Evolutionary conservation across 352 stramenopile genomes (phyloP), one percentile per base, ranked within the genome.

Genomic region (Thalassiosira mediterranea): DNA sequence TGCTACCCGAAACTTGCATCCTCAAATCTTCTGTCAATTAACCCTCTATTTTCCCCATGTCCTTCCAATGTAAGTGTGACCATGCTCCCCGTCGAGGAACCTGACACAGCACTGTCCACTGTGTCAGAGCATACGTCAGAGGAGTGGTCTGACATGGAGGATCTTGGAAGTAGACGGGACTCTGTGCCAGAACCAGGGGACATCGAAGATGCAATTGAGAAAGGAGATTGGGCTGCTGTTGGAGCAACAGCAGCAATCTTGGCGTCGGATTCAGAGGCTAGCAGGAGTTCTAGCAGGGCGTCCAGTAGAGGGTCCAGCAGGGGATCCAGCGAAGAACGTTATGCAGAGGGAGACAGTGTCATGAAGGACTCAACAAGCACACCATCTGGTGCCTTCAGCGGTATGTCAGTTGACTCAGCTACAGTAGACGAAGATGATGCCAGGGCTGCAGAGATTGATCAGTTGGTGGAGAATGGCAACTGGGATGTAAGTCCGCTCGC

Each of bases 191-290:
- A 52, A 25, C 51, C 31, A 34, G 5, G 51, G 28, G 63, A 72
- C 13, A 54, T 72, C 40, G 59, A 68, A 26, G 15, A 13, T 38
- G 72, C 72, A 17, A 81, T 81, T 25, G 72, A 81, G 13, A 52
- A 62, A 37, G 72, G 72, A 53, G 72, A 81, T 52, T 81, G 72
- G 72, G 25, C 57, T 15, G 64, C 72, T 2, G 72, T 81, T 1
- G 72, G 72, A 21, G 72, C 72, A 3, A 81, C 72, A 0, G 72
- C 72, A 29, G 64, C 72, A 11, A 72, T 81, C 37, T 58, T 81
- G 37, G 72, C 72, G 15, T 65, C 64, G 3, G 52, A 38, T 28
- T 61, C 52, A n/a, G 52, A 61, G 0, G 23, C 11, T 56, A 28
- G 34, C 8, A 19, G 34, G 29, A 28, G 34, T 10, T 34, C 47